phyloP scores from a whole-genome alignment of 768 basidiomycete genomes.

The Scleroderma citrinum region DNA sequence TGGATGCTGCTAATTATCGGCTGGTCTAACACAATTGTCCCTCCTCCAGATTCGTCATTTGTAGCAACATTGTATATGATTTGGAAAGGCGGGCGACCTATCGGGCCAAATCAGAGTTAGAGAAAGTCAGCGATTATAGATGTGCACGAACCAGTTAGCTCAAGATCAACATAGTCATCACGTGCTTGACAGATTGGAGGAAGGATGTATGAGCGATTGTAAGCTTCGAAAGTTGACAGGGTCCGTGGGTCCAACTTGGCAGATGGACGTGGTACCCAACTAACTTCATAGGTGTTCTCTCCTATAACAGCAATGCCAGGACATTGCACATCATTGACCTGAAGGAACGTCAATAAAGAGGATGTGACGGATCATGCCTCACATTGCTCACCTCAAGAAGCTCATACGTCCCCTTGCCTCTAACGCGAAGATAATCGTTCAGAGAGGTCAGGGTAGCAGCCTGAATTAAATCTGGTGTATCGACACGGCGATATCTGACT shows the following conservation, averaged over 20 bases:
- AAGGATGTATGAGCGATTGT: conserved; percentile 72
- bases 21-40: conserved; percentile 66
- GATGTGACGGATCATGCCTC: background rate
- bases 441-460: conserved; percentile 45
- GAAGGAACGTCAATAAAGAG: background rate
- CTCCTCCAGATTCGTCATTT: conserved; percentile 61
- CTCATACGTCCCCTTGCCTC: conserved; percentile 70
- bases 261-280: conserved; percentile 75
- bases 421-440: conserved; percentile 71
- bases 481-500: conserved; percentile 61
- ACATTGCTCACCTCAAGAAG: conserved; percentile 52
- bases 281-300: conserved; percentile 62
- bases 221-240: conserved; percentile 48
- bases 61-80: conserved; percentile 84
- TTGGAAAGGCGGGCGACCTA: conserved; percentile 90
- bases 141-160: conserved; percentile 54
- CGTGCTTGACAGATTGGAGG: conserved; percentile 78
- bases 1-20: conserved; percentile 84
- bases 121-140: background rate
- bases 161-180: conserved; percentile 78
- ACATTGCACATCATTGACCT: conserved; percentile 85
- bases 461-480: conserved; percentile 35
- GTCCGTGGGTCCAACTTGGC: conserved; percentile 61
- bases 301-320: conserved; percentile 61
- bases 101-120: too few relatives aligned